Evolutionary conservation across 768 basidiomycete genomes (phyloP).

Genomic region (Guyanaporus albipodus): DNA sequence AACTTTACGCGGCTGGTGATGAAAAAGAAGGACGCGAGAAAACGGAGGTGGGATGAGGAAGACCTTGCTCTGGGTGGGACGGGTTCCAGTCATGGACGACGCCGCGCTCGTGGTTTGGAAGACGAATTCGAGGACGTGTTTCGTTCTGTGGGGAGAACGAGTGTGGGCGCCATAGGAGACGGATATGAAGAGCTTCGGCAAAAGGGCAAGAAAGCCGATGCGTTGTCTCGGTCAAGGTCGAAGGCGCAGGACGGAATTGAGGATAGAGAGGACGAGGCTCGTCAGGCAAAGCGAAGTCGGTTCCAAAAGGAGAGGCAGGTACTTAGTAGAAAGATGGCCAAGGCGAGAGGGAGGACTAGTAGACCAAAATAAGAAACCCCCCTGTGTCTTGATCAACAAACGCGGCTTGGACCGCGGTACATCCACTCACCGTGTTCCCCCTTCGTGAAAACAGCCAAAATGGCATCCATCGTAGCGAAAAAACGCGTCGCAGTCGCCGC

Average conservation of each 20-base stretch:
- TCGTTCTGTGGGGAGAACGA: conserved; percentile 49
- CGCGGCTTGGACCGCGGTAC: no score
- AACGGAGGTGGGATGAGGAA: conserved; percentile 75
- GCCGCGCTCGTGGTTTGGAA: conserved; percentile 66
- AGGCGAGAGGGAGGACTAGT: conserved; percentile 6
- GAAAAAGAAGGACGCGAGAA: conserved; percentile 80
- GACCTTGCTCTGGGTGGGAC: conserved; percentile 83
- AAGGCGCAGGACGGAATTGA: conserved; percentile 28
- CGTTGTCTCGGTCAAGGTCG: conserved; percentile 55
- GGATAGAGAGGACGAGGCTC: conserved; percentile 29
- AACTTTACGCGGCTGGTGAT: conserved; percentile 89
- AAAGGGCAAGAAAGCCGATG: conserved; percentile 58
- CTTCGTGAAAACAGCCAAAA: background rate
- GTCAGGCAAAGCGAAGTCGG: conserved; percentile 34
- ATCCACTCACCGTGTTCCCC: background rate
- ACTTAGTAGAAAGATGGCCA: conserved; percentile 29
- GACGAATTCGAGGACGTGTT: conserved; percentile 85
- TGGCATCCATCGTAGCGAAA: background rate
- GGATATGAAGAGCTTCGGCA: conserved; percentile 80
- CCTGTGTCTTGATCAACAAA: no score
- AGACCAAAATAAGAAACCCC: background rate
- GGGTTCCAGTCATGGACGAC: conserved; percentile 48
- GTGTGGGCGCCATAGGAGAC: conserved; percentile 46
- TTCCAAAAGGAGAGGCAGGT: conserved; percentile 43
- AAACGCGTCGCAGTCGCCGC: conserved; percentile 14